Conservation (phyloP, 345 rosid species). For the Moricandia moricandioides region DNA sequence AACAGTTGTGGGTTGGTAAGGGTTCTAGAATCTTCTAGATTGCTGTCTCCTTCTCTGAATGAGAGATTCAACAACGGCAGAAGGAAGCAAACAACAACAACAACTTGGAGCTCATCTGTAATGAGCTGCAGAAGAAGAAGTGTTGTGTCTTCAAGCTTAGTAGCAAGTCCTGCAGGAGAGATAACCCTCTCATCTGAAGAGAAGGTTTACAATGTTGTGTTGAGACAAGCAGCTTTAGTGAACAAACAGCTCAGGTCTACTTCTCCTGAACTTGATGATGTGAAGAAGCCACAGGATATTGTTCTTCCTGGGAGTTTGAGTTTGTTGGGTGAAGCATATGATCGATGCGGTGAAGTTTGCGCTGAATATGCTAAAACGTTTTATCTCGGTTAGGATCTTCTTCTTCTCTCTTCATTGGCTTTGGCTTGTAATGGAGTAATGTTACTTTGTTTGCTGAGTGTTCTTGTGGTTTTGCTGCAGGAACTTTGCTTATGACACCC, state of each 20-base stretch:
- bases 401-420: background rate
- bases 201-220: conserved; percentile 75
- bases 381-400: conserved; percentile 56
- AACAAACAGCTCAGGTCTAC: conserved; percentile 47
- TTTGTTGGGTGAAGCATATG: conserved; percentile 72
- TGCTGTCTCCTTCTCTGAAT: conserved; percentile 18
- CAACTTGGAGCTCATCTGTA: background rate
- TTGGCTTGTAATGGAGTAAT: background rate
- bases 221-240: conserved; percentile 84
- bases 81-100: conserved; percentile 19
- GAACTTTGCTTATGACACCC: conserved; percentile 74
- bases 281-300: conserved; percentile 49
- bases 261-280: conserved; percentile 44
- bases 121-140: background rate
- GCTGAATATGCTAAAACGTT: conserved; percentile 86
- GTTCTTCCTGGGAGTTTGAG: conserved; percentile 52
- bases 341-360: conserved; percentile 76
- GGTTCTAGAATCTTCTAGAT: conserved; percentile 29
- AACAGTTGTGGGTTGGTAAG: conserved; percentile 27
- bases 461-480: conserved; percentile 33
- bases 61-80: conserved; percentile 9
- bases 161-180: conserved; percentile 59
- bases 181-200: conserved; percentile 66
- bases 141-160: conserved; percentile 44
- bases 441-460: conserved; percentile 3